phyloP scores from a whole-genome alignment of 306 rosid species.

The Cucumis melo region DNA sequence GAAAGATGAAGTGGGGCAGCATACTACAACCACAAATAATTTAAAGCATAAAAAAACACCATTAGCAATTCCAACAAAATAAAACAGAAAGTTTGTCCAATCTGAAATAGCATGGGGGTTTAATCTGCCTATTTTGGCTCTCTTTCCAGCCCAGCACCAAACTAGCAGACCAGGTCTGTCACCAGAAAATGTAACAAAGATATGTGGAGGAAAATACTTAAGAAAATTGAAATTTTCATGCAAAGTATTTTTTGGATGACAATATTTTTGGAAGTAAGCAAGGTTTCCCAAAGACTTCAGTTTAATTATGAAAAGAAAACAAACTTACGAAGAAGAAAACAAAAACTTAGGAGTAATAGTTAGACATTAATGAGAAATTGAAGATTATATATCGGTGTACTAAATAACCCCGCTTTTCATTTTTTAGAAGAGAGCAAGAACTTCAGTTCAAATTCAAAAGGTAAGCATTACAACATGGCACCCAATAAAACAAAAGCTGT shows the following conservation, averaged over 20 bases:
- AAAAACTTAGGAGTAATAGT: background rate
- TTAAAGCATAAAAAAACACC: background rate
- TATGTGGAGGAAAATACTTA: background rate
- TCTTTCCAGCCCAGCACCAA: background rate
- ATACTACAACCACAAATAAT: constrained; percentile 32
- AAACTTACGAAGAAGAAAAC: background rate
- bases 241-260: background rate
- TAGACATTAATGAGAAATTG: background rate
- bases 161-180: background rate
- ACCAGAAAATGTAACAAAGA: background rate
- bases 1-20: constrained; percentile 69
- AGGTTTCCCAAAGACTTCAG: background rate
- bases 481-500: background rate
- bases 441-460: background rate
- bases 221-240: background rate
- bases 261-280: background rate
- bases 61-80: background rate
- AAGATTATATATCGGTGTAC: background rate
- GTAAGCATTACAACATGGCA: background rate
- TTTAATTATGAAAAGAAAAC: background rate
- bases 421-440: background rate
- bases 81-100: background rate
- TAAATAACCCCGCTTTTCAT: background rate
- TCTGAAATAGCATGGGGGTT: background rate
- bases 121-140: background rate